These are phyloP conservation scores for Leccinum uliginosum DNA, from an alignment of 768 basidiomycete genomes.

Conservation along the genomic window DNA sequence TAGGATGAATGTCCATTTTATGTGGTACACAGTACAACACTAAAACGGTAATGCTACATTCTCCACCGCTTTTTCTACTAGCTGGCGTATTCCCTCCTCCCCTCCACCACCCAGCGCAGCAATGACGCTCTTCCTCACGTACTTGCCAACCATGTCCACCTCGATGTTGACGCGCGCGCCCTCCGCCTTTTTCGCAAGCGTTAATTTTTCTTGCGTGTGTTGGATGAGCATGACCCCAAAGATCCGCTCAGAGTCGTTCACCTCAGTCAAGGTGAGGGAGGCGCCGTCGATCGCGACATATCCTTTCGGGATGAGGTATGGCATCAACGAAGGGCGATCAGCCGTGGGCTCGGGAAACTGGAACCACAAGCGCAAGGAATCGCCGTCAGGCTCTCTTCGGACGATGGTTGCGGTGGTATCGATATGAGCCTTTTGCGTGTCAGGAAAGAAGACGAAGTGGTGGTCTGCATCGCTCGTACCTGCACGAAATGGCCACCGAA, in stretches of 20 bases:
- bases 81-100: constrained; percentile 39
- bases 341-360: constrained; percentile 60
- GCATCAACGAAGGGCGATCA: constrained; percentile 59
- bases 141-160: constrained; percentile 93
- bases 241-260: constrained; percentile 54
- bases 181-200: constrained; percentile 65
- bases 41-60: constrained; percentile 35
- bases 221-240: constrained; percentile 95
- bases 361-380: constrained; percentile 84
- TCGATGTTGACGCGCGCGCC: constrained; percentile 92
- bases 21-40: neutral
- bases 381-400: constrained; percentile 67
- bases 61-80: constrained; percentile 59
- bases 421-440: constrained; percentile 73
- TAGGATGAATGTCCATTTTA: constrained; percentile 37
- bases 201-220: constrained; percentile 88
- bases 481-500: constrained; percentile 99
- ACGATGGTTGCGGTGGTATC: constrained; percentile 82
- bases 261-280: constrained; percentile 84
- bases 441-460: neutral
- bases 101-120: constrained; percentile 60
- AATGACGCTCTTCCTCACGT: constrained; percentile 77
- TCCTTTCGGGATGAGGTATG: constrained; percentile 89
- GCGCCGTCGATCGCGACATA: constrained; percentile 94
- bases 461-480: constrained; percentile 39